These are phyloP conservation scores for Puccinia novopanici DNA, from an alignment of 1,284 basidiomycete species.

Conservation along the genomic window DNA sequence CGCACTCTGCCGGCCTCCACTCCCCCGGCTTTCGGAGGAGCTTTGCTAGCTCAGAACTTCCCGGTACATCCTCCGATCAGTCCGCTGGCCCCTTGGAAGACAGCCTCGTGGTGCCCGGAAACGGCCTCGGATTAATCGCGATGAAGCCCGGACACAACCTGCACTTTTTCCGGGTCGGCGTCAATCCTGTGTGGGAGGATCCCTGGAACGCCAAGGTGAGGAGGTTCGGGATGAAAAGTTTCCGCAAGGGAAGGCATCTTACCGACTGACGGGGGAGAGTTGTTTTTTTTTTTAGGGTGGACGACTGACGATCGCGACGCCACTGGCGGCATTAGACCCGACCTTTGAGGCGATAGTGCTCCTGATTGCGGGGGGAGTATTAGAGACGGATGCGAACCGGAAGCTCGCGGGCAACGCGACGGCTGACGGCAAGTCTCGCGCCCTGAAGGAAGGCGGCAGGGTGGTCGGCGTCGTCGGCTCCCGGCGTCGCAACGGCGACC, in stretches of 20 bases:
- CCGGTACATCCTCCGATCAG: not conserved
- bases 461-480: slow-evolving; percentile 42
- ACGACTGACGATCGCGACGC: slow-evolving; percentile 32
- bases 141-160: slow-evolving; percentile 43
- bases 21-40: not conserved
- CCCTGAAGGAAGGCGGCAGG: slow-evolving; percentile 5
- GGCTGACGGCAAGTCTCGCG: not conserved
- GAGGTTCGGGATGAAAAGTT: too few relatives aligned
- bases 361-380: slow-evolving; percentile 44
- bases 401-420: not conserved
- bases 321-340: slow-evolving; percentile 27
- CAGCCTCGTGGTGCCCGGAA: slow-evolving; percentile 16
- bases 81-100: slow-evolving; percentile 2
- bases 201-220: slow-evolving; percentile 47
- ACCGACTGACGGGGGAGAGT: too few relatives aligned
- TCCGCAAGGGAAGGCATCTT: not conserved
- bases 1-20: too few relatives aligned
- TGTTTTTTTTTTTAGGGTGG: slow-evolving; percentile 32
- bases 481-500: slow-evolving; percentile 21
- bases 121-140: slow-evolving; percentile 33
- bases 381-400: slow-evolving; percentile 39
- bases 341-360: slow-evolving; percentile 40
- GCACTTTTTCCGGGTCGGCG: slow-evolving; percentile 44
- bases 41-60: not conserved
- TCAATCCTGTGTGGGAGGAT: slow-evolving; percentile 48